These are phyloP conservation scores for Wickerhamomyces rabaulensis DNA, from an alignment of 805 yeast species.

Conservation along the genomic window DNA sequence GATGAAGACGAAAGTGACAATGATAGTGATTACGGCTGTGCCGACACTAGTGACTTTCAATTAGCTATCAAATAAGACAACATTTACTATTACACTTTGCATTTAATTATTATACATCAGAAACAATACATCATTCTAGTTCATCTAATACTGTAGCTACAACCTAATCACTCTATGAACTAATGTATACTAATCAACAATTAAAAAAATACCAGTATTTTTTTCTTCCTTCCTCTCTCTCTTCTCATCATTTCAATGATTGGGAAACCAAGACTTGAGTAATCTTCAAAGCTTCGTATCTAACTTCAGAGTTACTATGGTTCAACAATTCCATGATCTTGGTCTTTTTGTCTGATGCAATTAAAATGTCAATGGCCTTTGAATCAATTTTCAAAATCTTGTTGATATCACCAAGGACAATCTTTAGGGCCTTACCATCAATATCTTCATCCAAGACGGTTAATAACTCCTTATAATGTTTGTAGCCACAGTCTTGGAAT, in stretches of 20 bases:
- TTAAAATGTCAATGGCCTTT: constrained; percentile 50
- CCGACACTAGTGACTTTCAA: constrained; percentile 23
- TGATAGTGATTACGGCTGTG: constrained; percentile 22
- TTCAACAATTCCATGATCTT: constrained; percentile 81
- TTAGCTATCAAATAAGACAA: constrained; percentile 19
- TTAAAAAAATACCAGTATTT: constrained; percentile 4
- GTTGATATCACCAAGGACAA: constrained; percentile 63
- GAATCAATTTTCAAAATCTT: constrained; percentile 58
- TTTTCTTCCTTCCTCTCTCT: background rate
- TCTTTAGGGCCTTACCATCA: constrained; percentile 41
- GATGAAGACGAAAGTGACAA: constrained; percentile 15
- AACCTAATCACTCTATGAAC: background rate
- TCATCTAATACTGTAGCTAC: too few relatives aligned
- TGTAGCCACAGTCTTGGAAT: constrained; percentile 78
- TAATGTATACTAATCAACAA: background rate
- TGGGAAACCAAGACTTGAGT: constrained; percentile 92
- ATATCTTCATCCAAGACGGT: constrained; percentile 39
- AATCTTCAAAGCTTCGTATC: constrained; percentile 91
- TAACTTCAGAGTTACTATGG: constrained; percentile 77
- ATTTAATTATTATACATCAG: too few relatives aligned
- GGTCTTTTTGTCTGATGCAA: constrained; percentile 59
- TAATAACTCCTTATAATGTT: constrained; percentile 58
- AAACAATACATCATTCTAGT: too few relatives aligned
- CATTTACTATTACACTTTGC: background rate
- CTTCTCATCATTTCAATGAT: constrained; percentile 38